Conservation (phyloP, 306 rosid species). For the Prunus persica region Prunus_persica_NCBIv2 NC_034015.1:18100501-18101000, state of each 20-base stretch:
- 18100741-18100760: constrained; percentile 94
- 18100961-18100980: constrained; percentile 89
- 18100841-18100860: constrained; percentile 61
- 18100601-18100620: constrained; percentile 13
- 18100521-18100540: constrained; percentile 94
- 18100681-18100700: neutral
- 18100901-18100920: constrained; percentile 86
- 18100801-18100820: constrained; percentile 12
- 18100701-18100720: constrained; percentile 39
- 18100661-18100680: neutral
- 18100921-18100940: constrained; percentile 86
- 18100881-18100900: constrained; percentile 96
- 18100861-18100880: constrained; percentile 94
- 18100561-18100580: constrained; percentile 22
- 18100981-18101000: constrained; percentile 56
- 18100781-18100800: constrained; percentile 24
- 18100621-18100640: neutral
- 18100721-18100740: constrained; percentile 99
- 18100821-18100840: constrained; percentile 3
- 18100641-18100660: too few relatives aligned
- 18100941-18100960: constrained; percentile 82
- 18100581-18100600: constrained; percentile 20
- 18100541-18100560: constrained; percentile 33
- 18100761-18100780: constrained; percentile 25
- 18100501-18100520: constrained; percentile 99